Percentiles rank a stretch among this genome's conserved stretches.
Conservation (phyloP, 257 asterid genomes). For the Dorcoceras hygrometricum region DNA sequence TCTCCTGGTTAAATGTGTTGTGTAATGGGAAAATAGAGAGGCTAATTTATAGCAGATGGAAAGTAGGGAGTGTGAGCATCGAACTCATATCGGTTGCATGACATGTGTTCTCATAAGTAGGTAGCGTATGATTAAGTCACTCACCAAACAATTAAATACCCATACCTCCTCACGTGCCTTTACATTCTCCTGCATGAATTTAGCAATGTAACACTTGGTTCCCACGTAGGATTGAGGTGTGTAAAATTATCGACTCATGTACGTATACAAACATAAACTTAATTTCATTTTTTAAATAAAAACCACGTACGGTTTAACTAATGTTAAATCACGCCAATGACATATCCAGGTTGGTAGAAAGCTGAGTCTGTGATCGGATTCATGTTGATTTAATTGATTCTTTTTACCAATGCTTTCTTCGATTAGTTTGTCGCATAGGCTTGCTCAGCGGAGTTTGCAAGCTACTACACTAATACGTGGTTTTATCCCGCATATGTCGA, state of each 20-base stretch:
- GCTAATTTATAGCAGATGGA: conserved; percentile 16
- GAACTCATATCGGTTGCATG: conserved; percentile 46
- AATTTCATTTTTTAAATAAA: too few relatives aligned
- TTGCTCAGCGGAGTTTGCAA: too few relatives aligned
- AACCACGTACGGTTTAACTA: too few relatives aligned
- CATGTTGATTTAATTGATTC: too few relatives aligned
- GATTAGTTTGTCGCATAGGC: too few relatives aligned
- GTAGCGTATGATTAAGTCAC: conserved; percentile 51
- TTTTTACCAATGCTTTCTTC: too few relatives aligned
- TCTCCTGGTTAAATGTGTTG: not conserved
- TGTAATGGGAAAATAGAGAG: conserved; percentile 18
- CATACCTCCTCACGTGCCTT: conserved; percentile 38
- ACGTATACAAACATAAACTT: too few relatives aligned
- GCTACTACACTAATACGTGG: too few relatives aligned
- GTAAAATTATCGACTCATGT: not conserved
- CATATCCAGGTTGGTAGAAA: too few relatives aligned
- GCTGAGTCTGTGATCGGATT: too few relatives aligned
- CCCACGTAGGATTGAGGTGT: conserved; percentile 20
- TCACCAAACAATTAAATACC: conserved; percentile 30
- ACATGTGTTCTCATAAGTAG: conserved; percentile 41
- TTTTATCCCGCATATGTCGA: too few relatives aligned
- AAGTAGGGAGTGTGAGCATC: conserved; percentile 1
- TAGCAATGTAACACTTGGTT: conserved; percentile 20
- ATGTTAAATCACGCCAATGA: too few relatives aligned
- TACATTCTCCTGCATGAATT: conserved; percentile 25